phyloP scores from a whole-genome alignment of 2,329 filamentous ascomycete species.

The Aspergillus sojae region DNA sequence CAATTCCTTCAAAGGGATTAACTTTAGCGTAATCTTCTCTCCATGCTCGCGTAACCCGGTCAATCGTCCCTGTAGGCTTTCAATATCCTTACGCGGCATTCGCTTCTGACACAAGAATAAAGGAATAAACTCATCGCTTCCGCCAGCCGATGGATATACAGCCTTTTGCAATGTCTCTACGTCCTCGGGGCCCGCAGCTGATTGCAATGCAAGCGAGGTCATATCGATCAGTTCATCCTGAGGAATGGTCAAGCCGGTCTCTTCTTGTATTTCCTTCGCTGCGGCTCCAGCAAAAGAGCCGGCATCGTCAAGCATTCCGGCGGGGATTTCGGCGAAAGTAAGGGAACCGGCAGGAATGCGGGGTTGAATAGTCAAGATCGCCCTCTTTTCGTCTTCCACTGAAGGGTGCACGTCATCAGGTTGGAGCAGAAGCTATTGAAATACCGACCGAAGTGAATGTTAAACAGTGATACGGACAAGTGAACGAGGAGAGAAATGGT shows the following conservation, averaged over 20 bases:
- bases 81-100: slow-evolving; percentile 51
- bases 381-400: slow-evolving; percentile 49
- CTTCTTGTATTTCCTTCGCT: slow-evolving; percentile 60
- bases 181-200: slow-evolving; percentile 17
- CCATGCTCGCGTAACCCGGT: slow-evolving; percentile 58
- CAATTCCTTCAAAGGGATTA: slow-evolving; percentile 53
- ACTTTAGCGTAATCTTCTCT: slow-evolving; percentile 62
- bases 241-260: slow-evolving; percentile 56
- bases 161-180: slow-evolving; percentile 49
- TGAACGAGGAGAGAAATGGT: not conserved
- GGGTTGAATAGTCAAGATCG: slow-evolving; percentile 60
- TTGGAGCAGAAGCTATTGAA: slow-evolving; percentile 55
- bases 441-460: not conserved
- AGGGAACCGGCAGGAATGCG: slow-evolving; percentile 59
- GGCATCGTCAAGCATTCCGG: slow-evolving; percentile 62
- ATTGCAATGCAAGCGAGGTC: slow-evolving; percentile 52
- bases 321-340: slow-evolving; percentile 59
- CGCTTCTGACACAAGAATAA: slow-evolving; percentile 59
- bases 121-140: slow-evolving; percentile 62
- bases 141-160: slow-evolving; percentile 58
- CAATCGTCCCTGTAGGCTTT: slow-evolving; percentile 54
- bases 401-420: slow-evolving; percentile 50
- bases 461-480: not conserved
- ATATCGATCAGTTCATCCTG: slow-evolving; percentile 56
- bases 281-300: slow-evolving; percentile 58